Evolutionary conservation across 345 rosid species (phyloP), one percentile per base, ranked within the genome.

Genomic region (Syzygium oleosum): DNA sequence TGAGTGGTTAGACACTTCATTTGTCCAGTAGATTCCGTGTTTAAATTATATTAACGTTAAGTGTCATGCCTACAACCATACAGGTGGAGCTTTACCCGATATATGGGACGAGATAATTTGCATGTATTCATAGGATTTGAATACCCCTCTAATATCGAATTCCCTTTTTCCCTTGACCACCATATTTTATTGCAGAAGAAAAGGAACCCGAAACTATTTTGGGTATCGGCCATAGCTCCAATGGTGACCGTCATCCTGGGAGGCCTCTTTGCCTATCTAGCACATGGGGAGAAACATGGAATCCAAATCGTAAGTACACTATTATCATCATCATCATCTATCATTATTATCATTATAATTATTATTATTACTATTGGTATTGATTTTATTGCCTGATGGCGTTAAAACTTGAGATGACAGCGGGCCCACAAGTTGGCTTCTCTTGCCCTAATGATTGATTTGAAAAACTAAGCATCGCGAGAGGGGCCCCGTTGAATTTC

Each of bases 181-280:
- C 16, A 54, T 31, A 21, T 12, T 31, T 22, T 54, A 27, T 91
- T 90, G 65, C 93, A 97, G 99, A 94, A 88, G 51, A 89, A 91
- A 43, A 95, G 46, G 84, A 96, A 93, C 1, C 98, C 99, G 79
- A 97, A 91, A 88, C 91, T 96, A 52, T 97, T 97, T 89, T 96
- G 98, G 99, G 94, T 95, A 79, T 94, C 99, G 14, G 98, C 99
- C 21, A 91, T 96, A 88, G 93, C 96, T 89, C 99, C 99, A 54
- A 93, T 97, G 97, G 89, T 91, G 84, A 92, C 93, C 3, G 98
- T 97, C 29, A 53, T 94, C 17, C 88, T 94, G 5, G 98, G 99
- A 52, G 94, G 96, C 79, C 80, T 95, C 51, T 92, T 96, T 84
- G 94, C 99, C 46, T 96, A 90, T 89, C 87, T 96, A 46, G 92